Evolutionary conservation across 2,329 filamentous ascomycete species (phyloP).

Genomic region (Trichoderma sp.): DNA sequence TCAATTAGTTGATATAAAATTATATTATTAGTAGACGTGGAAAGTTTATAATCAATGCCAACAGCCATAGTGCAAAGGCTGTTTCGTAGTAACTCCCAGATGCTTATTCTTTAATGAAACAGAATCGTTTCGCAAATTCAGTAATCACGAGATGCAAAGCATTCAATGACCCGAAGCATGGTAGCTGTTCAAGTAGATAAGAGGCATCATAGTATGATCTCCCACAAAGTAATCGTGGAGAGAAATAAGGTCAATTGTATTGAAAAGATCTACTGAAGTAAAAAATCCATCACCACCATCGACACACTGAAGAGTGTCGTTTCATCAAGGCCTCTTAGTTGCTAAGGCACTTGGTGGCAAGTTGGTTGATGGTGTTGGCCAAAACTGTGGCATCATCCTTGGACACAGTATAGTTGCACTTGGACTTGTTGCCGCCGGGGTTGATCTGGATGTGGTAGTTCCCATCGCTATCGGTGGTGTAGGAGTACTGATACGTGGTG

Average conservation of each 20-base stretch:
- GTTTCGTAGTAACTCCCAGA: too few relatives aligned
- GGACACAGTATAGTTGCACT: background rate
- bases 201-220: background rate
- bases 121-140: too few relatives aligned
- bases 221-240: background rate
- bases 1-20: too few relatives aligned
- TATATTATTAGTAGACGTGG: too few relatives aligned
- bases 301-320: background rate
- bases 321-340: background rate
- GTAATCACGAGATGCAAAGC: too few relatives aligned
- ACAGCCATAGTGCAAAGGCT: too few relatives aligned
- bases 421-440: background rate
- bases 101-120: too few relatives aligned
- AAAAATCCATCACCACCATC: too few relatives aligned
- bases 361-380: conserved; percentile 9
- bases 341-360: conserved; percentile 15
- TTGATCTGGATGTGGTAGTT: conserved; percentile 7
- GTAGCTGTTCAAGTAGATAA: too few relatives aligned
- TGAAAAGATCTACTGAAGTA: too few relatives aligned
- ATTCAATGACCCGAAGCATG: too few relatives aligned
- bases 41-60: too few relatives aligned
- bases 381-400: background rate
- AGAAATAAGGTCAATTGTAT: background rate
- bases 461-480: conserved; percentile 6
- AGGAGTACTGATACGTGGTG: conserved; percentile 13